These are phyloP conservation scores for Astrothelium macrocarpum DNA, from an alignment of 495 filamentous ascomycete species.

Conservation along the genomic window DNA sequence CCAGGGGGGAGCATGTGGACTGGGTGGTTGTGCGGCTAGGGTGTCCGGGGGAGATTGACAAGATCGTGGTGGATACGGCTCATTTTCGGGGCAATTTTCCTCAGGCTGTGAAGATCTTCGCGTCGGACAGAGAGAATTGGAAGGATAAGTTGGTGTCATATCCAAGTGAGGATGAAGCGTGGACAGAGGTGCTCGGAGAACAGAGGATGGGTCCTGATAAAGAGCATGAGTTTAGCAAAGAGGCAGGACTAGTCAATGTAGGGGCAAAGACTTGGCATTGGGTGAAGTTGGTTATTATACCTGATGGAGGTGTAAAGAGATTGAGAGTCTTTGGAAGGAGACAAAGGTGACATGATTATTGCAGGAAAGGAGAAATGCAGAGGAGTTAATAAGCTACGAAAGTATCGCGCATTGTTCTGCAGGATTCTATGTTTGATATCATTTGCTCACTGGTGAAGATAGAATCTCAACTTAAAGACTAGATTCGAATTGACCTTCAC, in stretches of 20 bases:
- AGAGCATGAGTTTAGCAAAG: constrained; percentile 60
- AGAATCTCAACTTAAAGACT: no score
- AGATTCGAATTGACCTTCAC: no score
- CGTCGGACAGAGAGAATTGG: constrained; percentile 44
- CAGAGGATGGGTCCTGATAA: constrained; percentile 69
- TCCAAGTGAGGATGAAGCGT: constrained; percentile 53
- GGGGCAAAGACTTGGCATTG: constrained; percentile 56
- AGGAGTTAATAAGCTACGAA: no score
- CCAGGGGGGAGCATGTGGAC: constrained; percentile 68
- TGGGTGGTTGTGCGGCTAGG: constrained; percentile 79
- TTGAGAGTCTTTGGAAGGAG: constrained; percentile 73
- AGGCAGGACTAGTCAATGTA: constrained; percentile 33
- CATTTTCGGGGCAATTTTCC: constrained; percentile 90
- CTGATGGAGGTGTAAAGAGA: constrained; percentile 85
- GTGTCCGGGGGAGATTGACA: constrained; percentile 56
- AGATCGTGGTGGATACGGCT: constrained; percentile 75
- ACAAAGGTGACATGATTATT: no score
- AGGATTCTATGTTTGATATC: no score
- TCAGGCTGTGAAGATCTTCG: constrained; percentile 62
- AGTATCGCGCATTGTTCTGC: no score
- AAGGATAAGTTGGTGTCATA: constrained; percentile 25
- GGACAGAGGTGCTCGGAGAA: constrained; percentile 57
- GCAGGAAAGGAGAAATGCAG: no score
- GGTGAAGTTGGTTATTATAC: constrained; percentile 82
- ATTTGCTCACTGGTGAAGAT: no score